Conservation (phyloP, 1,284 basidiomycete species). For the Trichosporon faecale region DNA sequence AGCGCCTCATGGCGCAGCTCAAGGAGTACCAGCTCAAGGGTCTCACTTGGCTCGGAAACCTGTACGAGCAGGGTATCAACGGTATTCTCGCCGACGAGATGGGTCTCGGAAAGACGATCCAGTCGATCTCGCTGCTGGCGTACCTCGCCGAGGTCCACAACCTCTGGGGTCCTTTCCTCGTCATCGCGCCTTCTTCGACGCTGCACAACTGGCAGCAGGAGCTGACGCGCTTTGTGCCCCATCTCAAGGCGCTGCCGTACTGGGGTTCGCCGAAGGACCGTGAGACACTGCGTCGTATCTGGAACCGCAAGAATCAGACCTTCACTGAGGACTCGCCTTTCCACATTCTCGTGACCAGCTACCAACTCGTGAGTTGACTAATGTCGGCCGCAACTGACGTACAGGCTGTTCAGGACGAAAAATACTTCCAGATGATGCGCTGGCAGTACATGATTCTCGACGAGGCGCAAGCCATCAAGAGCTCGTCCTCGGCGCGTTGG, state of each 20-base stretch:
- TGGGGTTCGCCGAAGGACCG: slow-evolving; percentile 99
- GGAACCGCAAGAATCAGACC: slow-evolving; percentile 96
- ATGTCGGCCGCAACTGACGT: not conserved
- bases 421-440: slow-evolving; percentile 95
- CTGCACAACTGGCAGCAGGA: slow-evolving; percentile 99
- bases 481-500: slow-evolving; percentile 94
- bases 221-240: slow-evolving; percentile 89
- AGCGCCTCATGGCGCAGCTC: slow-evolving; percentile 92
- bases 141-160: slow-evolving; percentile 97
- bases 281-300: slow-evolving; percentile 89
- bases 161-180: slow-evolving; percentile 99
- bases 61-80: slow-evolving; percentile 99
- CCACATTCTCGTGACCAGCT: slow-evolving; percentile 95
- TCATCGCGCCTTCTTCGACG: slow-evolving; percentile 96
- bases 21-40: slow-evolving; percentile 99
- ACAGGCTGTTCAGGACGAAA: slow-evolving; percentile 94
- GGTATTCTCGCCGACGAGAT: slow-evolving; percentile 98
- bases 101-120: slow-evolving; percentile 97
- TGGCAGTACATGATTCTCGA: slow-evolving; percentile 99
- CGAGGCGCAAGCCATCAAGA: slow-evolving; percentile 99
- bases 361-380: slow-evolving; percentile 71
- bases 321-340: slow-evolving; percentile 95
- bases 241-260: slow-evolving; percentile 91
- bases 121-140: slow-evolving; percentile 94
- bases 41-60: slow-evolving; percentile 93